These are phyloP conservation scores for Trametes villosa DNA, from an alignment of 768 basidiomycete genomes.

Conservation along the genomic window DNA sequence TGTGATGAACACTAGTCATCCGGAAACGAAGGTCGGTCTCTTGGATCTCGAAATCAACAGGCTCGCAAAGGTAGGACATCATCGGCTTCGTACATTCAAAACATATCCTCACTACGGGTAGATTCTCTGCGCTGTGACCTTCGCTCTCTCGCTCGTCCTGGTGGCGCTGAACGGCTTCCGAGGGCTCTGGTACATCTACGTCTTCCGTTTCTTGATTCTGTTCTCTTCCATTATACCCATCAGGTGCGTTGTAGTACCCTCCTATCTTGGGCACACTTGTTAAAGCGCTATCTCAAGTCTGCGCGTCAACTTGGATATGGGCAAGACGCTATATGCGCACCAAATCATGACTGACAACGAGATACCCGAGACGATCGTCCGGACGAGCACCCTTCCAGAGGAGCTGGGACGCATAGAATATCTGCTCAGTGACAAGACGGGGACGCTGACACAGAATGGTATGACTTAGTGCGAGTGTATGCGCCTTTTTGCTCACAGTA, in stretches of 20 bases:
- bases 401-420: conserved; percentile 96
- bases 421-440: conserved; percentile 96
- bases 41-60: conserved; percentile 94
- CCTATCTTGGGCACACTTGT: not conserved
- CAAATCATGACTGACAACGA: conserved; percentile 93
- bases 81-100: not conserved
- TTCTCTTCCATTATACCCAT: conserved; percentile 99
- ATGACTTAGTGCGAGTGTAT: conserved; percentile 26
- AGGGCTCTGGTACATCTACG: conserved; percentile 94
- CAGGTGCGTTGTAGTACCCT: conserved; percentile 58
- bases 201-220: conserved; percentile 94
- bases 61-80: conserved; percentile 78
- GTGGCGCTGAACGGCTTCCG: conserved; percentile 97
- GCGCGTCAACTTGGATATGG: conserved; percentile 99
- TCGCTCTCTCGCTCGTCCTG: conserved; percentile 86
- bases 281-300: conserved; percentile 54
- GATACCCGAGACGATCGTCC: conserved; percentile 94
- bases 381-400: conserved; percentile 97
- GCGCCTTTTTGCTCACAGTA: not conserved
- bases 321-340: conserved; percentile 96
- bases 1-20: conserved; percentile 98
- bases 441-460: conserved; percentile 98
- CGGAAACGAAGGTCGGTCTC: conserved; percentile 90
- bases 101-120: conserved; percentile 35
- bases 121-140: conserved; percentile 95